These are phyloP conservation scores for Pleurotus djamor DNA, from an alignment of 768 basidiomycete genomes.

Conservation along the genomic window DNA sequence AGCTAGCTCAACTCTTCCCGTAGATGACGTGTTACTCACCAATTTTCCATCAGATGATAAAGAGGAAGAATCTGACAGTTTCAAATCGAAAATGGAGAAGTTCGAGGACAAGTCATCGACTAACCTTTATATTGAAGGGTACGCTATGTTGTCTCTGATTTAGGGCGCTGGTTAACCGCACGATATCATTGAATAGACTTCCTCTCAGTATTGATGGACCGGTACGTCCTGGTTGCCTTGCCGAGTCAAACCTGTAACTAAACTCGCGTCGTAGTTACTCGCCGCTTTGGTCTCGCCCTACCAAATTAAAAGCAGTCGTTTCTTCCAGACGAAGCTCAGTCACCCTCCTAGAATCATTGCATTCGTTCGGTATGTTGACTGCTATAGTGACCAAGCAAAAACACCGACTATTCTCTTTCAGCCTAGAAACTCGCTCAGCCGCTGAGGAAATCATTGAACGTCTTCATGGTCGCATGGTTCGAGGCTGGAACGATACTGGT, in stretches of 20 bases:
- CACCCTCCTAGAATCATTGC: conserved; percentile 79
- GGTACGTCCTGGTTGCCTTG: conserved; percentile 27
- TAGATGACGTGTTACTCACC: no score
- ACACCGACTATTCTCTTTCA: conserved; percentile 20
- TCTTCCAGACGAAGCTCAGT: conserved; percentile 78
- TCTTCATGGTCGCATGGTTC: conserved; percentile 76
- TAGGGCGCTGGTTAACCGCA: background rate
- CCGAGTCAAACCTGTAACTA: background rate
- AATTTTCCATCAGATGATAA: background rate
- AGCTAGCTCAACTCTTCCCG: background rate
- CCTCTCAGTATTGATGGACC: conserved; percentile 70
- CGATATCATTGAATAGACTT: conserved; percentile 32
- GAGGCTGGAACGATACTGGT: conserved; percentile 76
- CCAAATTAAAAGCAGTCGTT: conserved; percentile 70
- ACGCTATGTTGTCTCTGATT: conserved; percentile 11
- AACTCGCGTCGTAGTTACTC: conserved; percentile 43
- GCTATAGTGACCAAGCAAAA: conserved; percentile 1
- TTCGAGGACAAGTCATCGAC: conserved; percentile 65
- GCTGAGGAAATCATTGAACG: conserved; percentile 79
- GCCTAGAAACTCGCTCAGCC: conserved; percentile 67
- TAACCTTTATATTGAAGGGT: conserved; percentile 83
- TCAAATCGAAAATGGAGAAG: conserved; percentile 81
- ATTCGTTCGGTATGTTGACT: conserved; percentile 64
- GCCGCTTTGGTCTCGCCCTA: conserved; percentile 66
- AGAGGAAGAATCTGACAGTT: conserved; percentile 34